phyloP scores from a whole-genome alignment of 2,329 filamentous ascomycete species.

The Myriosclerotinia duriaeana region DNA sequence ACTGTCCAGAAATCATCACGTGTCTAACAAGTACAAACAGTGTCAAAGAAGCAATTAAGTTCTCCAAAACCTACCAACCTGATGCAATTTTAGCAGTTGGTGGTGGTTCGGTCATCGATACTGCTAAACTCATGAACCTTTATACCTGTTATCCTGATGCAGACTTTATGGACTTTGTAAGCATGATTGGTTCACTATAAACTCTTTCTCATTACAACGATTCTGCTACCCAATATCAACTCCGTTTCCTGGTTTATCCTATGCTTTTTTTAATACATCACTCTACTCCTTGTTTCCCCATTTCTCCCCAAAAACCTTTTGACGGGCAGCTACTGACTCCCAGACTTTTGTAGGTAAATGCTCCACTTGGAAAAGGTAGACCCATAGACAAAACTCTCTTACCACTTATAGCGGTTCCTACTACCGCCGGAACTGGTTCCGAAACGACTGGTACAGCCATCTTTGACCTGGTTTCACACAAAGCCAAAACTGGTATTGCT shows the following conservation, averaged over 20 bases:
- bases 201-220: no score
- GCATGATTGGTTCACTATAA: no score
- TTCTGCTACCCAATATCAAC: no score
- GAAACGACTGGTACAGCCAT: conserved; percentile 98
- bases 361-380: conserved; percentile 80
- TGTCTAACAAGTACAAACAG: conserved; percentile 46
- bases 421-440: conserved; percentile 82
- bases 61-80: conserved; percentile 74
- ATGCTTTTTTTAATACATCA: no score
- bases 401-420: conserved; percentile 80
- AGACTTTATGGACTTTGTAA: conserved; percentile 91
- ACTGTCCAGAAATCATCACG: background rate
- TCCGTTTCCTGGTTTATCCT: no score
- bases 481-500: conserved; percentile 92
- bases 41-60: conserved; percentile 84
- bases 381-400: conserved; percentile 70
- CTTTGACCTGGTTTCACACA: conserved; percentile 87
- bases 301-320: no score
- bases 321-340: no score
- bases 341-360: conserved; percentile 53
- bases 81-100: conserved; percentile 94
- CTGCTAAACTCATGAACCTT: conserved; percentile 97
- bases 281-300: no score
- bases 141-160: conserved; percentile 89
- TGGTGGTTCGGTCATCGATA: conserved; percentile 94